phyloP scores from a whole-genome alignment of 1,284 basidiomycete species.

The Ganoderma sinense region DNA sequence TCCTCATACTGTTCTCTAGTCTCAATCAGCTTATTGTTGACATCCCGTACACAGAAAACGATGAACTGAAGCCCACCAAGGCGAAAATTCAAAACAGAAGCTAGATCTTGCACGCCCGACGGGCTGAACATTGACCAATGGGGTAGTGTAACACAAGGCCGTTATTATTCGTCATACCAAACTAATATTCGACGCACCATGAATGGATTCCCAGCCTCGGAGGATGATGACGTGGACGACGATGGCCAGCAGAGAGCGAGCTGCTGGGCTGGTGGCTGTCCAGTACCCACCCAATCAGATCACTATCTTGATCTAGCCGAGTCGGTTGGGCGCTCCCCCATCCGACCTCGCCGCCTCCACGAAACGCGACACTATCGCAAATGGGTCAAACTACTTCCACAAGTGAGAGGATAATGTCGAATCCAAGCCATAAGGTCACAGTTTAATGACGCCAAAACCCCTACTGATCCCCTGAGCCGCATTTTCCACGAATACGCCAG shows the following conservation, averaged over 20 bases:
- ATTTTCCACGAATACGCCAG: slow-evolving; percentile 62
- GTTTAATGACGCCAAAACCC: background rate
- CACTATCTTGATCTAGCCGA: background rate
- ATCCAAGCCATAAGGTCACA: background rate
- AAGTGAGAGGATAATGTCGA: background rate
- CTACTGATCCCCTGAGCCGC: slow-evolving; percentile 32
- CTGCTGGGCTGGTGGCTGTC: background rate
- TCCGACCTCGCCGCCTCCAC: no score
- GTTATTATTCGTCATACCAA: no score
- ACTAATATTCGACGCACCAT: background rate
- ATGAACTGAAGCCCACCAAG: no score
- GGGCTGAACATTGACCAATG: no score
- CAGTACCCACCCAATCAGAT: background rate
- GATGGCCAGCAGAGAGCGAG: background rate
- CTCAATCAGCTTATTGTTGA: no score
- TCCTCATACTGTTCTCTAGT: no score
- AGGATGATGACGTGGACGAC: background rate
- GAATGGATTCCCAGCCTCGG: background rate
- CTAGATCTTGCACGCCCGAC: no score
- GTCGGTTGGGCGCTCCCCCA: no score
- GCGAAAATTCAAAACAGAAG: no score
- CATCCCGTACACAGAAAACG: no score
- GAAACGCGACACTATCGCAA: background rate
- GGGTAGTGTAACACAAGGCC: no score
- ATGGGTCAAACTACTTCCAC: no score